These are phyloP conservation scores for Staphylotrichum tortipilum DNA, from an alignment of 495 filamentous ascomycete species.

Conservation along the genomic window DNA sequence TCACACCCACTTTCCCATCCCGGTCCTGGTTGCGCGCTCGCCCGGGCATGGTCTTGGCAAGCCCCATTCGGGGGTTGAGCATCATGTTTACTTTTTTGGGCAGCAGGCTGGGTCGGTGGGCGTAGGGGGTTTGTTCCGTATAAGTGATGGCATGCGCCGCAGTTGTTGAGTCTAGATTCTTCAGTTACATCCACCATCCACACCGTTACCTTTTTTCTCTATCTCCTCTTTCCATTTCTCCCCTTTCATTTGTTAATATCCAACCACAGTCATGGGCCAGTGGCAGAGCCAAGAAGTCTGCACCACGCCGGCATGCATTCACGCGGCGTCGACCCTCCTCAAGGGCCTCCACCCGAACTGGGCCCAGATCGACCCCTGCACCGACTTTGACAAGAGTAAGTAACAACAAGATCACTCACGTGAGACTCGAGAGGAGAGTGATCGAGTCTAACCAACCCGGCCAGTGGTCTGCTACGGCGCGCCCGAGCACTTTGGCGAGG, in stretches of 20 bases:
- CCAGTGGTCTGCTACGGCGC: conserved; percentile 58
- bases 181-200: no score
- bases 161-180: no score
- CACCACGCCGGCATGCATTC: conserved; percentile 55
- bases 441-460: neutral
- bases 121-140: neutral
- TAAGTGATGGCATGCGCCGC: neutral
- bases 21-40: neutral
- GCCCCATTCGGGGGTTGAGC: neutral
- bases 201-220: no score
- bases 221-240: neutral
- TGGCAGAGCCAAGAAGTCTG: conserved; percentile 30
- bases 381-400: conserved; percentile 50
- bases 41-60: neutral
- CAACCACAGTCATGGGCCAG: conserved; percentile 10
- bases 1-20: neutral
- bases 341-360: conserved; percentile 58
- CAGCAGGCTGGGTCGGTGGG: neutral
- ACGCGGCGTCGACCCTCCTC: conserved; percentile 59
- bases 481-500: conserved; percentile 53
- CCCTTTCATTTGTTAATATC: no score
- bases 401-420: conserved; percentile 5
- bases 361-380: conserved; percentile 57
- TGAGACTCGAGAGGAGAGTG: no score
- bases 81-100: neutral